Conservation (phyloP, 768 basidiomycete genomes). For the Cantharellus cinnabarinus region DNA sequence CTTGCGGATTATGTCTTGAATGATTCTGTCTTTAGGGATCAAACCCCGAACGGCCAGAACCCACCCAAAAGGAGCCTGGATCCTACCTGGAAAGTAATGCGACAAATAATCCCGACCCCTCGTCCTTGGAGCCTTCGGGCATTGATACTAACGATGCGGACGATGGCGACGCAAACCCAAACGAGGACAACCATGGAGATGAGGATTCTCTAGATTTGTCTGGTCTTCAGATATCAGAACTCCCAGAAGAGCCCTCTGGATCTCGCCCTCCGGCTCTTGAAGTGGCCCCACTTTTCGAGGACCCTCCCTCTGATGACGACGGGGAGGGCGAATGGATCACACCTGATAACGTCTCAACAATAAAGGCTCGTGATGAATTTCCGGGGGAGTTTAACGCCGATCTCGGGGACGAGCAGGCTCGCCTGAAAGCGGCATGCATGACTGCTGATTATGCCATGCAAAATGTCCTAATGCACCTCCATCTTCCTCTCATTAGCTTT, state of each 20-base stretch:
- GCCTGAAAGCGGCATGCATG: conserved; percentile 69
- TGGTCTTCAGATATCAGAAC: background rate
- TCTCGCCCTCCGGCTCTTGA: background rate
- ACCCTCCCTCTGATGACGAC: conserved; percentile 60
- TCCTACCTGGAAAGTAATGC: too few species aligned
- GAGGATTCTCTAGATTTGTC: conserved; percentile 4
- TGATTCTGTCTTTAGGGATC: too few species aligned
- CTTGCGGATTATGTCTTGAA: too few species aligned
- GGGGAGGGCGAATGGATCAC: conserved; percentile 97
- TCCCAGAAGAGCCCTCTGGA: background rate
- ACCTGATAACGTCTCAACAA: conserved; percentile 58
- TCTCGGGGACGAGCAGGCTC: conserved; percentile 5
- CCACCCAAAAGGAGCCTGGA: background rate
- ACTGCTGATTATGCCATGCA: conserved; percentile 99
- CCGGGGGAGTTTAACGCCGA: conserved; percentile 21
- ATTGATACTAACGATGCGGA: background rate
- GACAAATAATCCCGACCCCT: background rate
- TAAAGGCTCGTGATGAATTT: conserved; percentile 57
- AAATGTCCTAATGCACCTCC: conserved; percentile 90
- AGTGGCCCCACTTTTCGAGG: conserved; percentile 38
- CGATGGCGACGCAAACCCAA: conserved; percentile 4
- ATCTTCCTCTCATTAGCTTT: conserved; percentile 66
- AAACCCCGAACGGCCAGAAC: conserved; percentile 8
- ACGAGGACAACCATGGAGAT: conserved; percentile 11
- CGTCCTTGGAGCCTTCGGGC: background rate